phyloP scores from a whole-genome alignment of 2,329 filamentous ascomycete species.

The Metarhizium rileyi region DNA sequence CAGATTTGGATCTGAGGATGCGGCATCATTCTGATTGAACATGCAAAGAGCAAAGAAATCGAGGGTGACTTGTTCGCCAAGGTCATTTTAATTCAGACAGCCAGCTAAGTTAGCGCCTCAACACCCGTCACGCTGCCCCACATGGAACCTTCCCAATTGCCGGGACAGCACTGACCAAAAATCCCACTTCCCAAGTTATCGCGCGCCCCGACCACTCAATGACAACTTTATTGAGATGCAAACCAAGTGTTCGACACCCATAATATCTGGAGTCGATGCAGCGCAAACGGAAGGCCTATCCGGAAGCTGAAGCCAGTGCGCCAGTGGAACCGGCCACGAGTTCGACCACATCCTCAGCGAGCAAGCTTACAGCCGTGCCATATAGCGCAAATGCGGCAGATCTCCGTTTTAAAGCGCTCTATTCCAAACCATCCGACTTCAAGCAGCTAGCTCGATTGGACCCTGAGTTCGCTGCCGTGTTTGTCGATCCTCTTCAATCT shows the following conservation, averaged over 20 bases:
- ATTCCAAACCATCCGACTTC: constrained; percentile 32
- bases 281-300: not conserved
- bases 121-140: no score
- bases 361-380: not conserved
- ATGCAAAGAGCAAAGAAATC: no score
- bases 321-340: not conserved
- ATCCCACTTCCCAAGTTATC: no score
- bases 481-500: constrained; percentile 6
- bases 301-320: not conserved
- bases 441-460: constrained; percentile 31
- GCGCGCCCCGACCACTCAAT: no score
- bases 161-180: no score
- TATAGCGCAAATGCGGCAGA: constrained; percentile 10
- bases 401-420: constrained; percentile 29
- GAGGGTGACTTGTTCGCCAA: no score
- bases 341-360: not conserved
- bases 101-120: no score
- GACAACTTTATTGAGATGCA: not conserved
- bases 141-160: no score
- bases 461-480: constrained; percentile 32
- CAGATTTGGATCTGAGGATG: no score
- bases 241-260: not conserved
- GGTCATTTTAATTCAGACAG: no score
- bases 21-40: no score
- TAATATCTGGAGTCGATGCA: not conserved